Conservation (phyloP, 768 basidiomycete species). For the Amanita rimosa region DNA sequence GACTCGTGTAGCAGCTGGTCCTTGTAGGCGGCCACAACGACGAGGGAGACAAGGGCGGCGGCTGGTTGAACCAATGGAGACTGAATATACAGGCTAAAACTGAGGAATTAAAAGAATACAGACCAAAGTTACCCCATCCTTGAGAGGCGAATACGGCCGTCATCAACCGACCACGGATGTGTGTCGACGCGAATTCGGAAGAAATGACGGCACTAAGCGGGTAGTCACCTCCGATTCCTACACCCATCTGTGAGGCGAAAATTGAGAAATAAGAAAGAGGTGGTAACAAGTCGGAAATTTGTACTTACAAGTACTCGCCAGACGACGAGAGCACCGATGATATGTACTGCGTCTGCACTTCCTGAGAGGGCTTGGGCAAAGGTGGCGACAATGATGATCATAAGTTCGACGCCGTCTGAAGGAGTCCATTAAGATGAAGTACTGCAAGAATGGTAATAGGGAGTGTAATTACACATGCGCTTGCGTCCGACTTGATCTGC, state of each 20-base stretch:
- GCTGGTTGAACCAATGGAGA: conserved; percentile 20
- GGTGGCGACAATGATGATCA: conserved; percentile 73
- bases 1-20: conserved; percentile 30
- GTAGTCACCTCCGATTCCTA: conserved; percentile 88
- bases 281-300: not conserved
- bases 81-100: not conserved
- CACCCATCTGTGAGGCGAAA: conserved; percentile 42
- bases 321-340: conserved; percentile 67
- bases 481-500: conserved; percentile 72
- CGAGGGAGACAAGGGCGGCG: conserved; percentile 54
- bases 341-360: conserved; percentile 48
- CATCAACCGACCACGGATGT: conserved; percentile 78
- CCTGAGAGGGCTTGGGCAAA: conserved; percentile 76
- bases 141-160: conserved; percentile 79
- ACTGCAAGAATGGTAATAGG: no score
- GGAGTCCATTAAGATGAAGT: not conserved
- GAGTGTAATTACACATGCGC: conserved; percentile 74
- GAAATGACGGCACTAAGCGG: conserved; percentile 80
- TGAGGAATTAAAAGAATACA: conserved; percentile 10
- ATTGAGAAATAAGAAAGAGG: conserved; percentile 2
- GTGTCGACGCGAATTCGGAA: conserved; percentile 77
- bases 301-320: conserved; percentile 65
- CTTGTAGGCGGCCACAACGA: conserved; percentile 64
- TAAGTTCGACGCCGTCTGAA: conserved; percentile 59
- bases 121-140: conserved; percentile 80